These are phyloP conservation scores for Themeda triandra DNA, from an alignment of 176 grass and related monocot genomes.

Conservation along the genomic window DNA sequence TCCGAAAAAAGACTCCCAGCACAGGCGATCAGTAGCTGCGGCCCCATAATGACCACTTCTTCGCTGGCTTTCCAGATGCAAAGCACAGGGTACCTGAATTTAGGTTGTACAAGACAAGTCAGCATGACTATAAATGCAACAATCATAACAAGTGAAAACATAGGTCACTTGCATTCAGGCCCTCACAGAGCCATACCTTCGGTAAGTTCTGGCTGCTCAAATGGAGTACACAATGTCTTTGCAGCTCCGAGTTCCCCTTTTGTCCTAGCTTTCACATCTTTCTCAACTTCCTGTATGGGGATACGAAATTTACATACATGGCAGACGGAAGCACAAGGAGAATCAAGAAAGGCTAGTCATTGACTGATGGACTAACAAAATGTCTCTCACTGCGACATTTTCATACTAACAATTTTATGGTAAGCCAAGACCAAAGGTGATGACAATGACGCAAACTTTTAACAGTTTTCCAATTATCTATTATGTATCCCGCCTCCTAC, in stretches of 20 bases:
- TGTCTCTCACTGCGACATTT: neutral
- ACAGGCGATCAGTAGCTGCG: constrained; percentile 62
- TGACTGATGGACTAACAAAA: neutral
- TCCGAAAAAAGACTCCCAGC: neutral
- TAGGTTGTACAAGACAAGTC: neutral
- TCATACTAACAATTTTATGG: neutral
- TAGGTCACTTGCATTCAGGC: neutral
- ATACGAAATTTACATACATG: neutral
- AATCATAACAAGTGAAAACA: neutral
- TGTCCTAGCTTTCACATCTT: constrained; percentile 62
- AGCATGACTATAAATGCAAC: neutral
- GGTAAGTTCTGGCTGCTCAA: constrained; percentile 66
- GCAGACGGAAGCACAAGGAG: neutral
- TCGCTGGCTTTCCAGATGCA: constrained; percentile 82
- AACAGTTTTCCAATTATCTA: neutral
- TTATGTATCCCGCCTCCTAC: neutral
- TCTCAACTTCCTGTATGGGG: constrained; percentile 48
- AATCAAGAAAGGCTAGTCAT: neutral
- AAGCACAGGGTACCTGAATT: constrained; percentile 81
- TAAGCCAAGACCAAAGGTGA: neutral
- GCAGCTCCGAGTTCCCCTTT: constrained; percentile 67
- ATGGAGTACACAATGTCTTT: constrained; percentile 66
- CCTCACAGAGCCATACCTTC: constrained; percentile 38
- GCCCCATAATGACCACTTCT: constrained; percentile 91
- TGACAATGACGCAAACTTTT: neutral